Evolutionary conservation across 441 rosid genomes (phyloP), one percentile per base, ranked within the genome.

Genomic region (Gossypium davidsonii): DNA sequence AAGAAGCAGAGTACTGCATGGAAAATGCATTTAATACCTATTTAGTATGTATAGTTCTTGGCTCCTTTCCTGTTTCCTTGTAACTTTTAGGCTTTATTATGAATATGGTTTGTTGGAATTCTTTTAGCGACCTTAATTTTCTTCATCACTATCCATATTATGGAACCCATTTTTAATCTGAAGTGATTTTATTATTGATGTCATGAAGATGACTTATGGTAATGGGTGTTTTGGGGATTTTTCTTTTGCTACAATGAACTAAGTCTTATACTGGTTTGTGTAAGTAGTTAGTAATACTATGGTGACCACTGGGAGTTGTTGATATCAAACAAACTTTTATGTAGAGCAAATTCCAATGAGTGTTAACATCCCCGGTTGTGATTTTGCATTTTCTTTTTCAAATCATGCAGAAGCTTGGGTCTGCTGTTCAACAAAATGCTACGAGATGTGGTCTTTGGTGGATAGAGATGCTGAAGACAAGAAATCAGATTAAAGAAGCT

Each of bases 361-460:
- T 77, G 10, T 62, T 42, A 64, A 42, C 9, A 3, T 59, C 9
- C 39, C 17, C 59, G 20, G 2, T 25, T 70, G 10, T 70, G 34
- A 31, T 48, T 12, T 49, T 51, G 18, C 18, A 3, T 64, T 63
- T 67, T 14, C 28, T 25, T 49, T 12, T 49, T 15, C 34, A 73
- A 49, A 71, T 74, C 58, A 12, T 80, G 83, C 81, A 96, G 98
- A 96, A 88, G 87, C 81, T 85, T 78, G 98, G 93, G 74, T 71
- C 90, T 74, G 68, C 88, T 81, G 93, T 93, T 84, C 89, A 85
- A 77, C 91, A 88, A 83, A 86, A 87, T 90, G 92, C 97, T 79
- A 85, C 87, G 51, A 88, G 99, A 74, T 93, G 98, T 81, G 99
- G 98, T 71, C 98, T 96, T 79, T 93, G 98, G 99, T 96, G 99